These are phyloP conservation scores for Esteya vermicola DNA, from an alignment of 2,329 filamentous ascomycete genomes.

Conservation along the genomic window DNA sequence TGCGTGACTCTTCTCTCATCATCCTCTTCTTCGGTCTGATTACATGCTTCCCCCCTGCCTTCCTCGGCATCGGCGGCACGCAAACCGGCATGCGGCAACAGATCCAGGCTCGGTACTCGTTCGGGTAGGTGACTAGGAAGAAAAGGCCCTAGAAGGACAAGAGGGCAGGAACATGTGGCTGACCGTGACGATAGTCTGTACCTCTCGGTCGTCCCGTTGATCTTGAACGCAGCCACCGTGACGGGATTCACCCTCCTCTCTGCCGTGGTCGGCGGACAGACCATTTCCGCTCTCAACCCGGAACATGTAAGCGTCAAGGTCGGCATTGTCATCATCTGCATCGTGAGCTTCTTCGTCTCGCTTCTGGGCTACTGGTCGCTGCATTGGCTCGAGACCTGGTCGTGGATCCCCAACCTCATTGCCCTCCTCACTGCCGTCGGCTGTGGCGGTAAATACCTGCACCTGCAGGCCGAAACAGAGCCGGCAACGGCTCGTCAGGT, in stretches of 20 bases:
- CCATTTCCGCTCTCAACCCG: slow-evolving; percentile 31
- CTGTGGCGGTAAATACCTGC: slow-evolving; percentile 34
- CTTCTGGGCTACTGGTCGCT: slow-evolving; percentile 40
- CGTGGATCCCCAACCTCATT: slow-evolving; percentile 40
- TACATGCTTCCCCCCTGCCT: slow-evolving; percentile 38
- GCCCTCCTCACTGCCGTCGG: slow-evolving; percentile 37
- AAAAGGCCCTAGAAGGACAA: neutral
- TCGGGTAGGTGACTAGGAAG: slow-evolving; percentile 24
- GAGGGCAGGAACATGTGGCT: neutral
- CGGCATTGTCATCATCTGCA: slow-evolving; percentile 40
- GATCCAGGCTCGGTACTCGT: slow-evolving; percentile 46
- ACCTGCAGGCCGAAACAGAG: slow-evolving; percentile 26
- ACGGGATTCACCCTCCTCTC: slow-evolving; percentile 43
- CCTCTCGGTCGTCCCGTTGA: slow-evolving; percentile 33
- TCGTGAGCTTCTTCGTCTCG: slow-evolving; percentile 37
- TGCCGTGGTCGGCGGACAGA: slow-evolving; percentile 40
- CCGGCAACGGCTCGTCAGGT: slow-evolving; percentile 23
- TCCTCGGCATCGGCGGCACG: slow-evolving; percentile 38
- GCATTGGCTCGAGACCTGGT: slow-evolving; percentile 40
- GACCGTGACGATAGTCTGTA: slow-evolving; percentile 22
- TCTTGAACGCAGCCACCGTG: slow-evolving; percentile 42
- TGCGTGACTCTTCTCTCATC: slow-evolving; percentile 40
- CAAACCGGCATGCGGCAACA: slow-evolving; percentile 45
- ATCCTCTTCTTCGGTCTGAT: slow-evolving; percentile 45
- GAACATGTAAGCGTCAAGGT: slow-evolving; percentile 33